Evolutionary conservation across 2,329 filamentous ascomycete genomes (phyloP).

Genomic region (Alternaria incomplexa): DNA sequence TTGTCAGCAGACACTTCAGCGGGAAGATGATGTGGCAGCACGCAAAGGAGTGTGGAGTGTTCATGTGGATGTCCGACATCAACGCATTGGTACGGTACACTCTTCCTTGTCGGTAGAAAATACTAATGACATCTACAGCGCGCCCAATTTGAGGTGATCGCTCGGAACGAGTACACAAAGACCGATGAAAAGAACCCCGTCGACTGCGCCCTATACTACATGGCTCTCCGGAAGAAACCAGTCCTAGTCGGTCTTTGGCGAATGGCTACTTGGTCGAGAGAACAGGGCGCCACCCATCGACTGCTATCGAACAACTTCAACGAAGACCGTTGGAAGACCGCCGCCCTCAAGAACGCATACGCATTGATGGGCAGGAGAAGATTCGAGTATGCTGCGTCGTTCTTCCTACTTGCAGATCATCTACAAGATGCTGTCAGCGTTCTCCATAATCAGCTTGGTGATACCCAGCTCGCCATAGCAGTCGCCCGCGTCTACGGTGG

Average conservation of each 20-base stretch:
- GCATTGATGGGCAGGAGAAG: conserved; percentile 88
- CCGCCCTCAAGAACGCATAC: conserved; percentile 95
- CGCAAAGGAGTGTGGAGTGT: conserved; percentile 85
- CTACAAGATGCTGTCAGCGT: conserved; percentile 85
- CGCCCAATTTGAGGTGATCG: conserved; percentile 85
- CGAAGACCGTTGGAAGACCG: conserved; percentile 83
- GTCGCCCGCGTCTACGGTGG: conserved; percentile 88
- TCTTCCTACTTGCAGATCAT: conserved; percentile 89
- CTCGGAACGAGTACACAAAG: conserved; percentile 90
- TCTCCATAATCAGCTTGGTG: conserved; percentile 83
- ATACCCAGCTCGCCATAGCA: conserved; percentile 87
- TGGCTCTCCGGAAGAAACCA: conserved; percentile 88
- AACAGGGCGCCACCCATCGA: conserved; percentile 79
- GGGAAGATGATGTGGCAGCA: conserved; percentile 83
- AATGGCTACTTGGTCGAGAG: conserved; percentile 87
- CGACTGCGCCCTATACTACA: conserved; percentile 88
- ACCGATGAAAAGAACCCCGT: conserved; percentile 87
- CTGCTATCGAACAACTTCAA: conserved; percentile 90
- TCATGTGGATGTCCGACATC: conserved; percentile 89
- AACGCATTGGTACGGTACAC: conserved; percentile 70
- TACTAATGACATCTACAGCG: conserved; percentile 54
- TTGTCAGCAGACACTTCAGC: conserved; percentile 80
- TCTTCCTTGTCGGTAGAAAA: neutral
- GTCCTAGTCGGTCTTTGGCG: conserved; percentile 92
- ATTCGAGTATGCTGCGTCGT: conserved; percentile 94